phyloP scores from a whole-genome alignment of 2,329 filamentous ascomycete genomes.

The Dothiorella sarmentorum region DNA sequence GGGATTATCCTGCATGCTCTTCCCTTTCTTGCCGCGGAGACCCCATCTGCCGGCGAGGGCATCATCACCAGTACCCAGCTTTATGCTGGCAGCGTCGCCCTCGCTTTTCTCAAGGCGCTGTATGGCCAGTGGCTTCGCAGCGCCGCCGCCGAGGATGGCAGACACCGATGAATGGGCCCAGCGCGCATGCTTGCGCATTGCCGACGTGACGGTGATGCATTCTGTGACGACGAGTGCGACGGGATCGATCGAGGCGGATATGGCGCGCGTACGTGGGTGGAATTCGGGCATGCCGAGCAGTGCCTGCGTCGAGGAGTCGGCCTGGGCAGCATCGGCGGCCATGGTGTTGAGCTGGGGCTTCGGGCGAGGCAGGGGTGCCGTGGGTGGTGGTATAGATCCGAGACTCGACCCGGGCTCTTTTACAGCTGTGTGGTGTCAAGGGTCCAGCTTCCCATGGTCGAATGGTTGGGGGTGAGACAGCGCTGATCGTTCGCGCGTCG shows the following conservation, averaged over 20 bases:
- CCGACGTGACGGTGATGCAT: constrained; percentile 97
- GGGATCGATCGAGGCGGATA: constrained; percentile 83
- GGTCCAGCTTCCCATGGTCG: constrained; percentile 15
- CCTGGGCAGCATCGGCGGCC: constrained; percentile 10
- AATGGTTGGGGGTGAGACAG: constrained; percentile 2
- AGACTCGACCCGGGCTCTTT: constrained; percentile 7
- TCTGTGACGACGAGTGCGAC: constrained; percentile 94
- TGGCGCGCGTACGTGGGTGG: constrained; percentile 23
- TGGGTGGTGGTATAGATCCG: background rate
- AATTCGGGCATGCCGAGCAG: constrained; percentile 7
- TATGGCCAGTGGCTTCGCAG: constrained; percentile 43
- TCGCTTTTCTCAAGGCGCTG: constrained; percentile 35
- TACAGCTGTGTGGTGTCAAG: background rate
- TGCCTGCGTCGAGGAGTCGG: constrained; percentile 10
- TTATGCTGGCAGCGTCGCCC: constrained; percentile 32
- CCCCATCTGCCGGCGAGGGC: constrained; percentile 84
- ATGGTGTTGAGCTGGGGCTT: constrained; percentile 11
- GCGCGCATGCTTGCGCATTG: constrained; percentile 95
- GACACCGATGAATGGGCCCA: constrained; percentile 96
- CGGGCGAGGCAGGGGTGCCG: background rate
- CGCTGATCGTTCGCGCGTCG: constrained; percentile 4
- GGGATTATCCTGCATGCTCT: constrained; percentile 96
- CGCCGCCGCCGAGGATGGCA: constrained; percentile 79
- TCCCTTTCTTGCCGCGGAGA: constrained; percentile 87
- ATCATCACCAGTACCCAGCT: constrained; percentile 43